phyloP scores from a whole-genome alignment of 495 filamentous ascomycete species.

The Tuber microsphaerosporum region DNA sequence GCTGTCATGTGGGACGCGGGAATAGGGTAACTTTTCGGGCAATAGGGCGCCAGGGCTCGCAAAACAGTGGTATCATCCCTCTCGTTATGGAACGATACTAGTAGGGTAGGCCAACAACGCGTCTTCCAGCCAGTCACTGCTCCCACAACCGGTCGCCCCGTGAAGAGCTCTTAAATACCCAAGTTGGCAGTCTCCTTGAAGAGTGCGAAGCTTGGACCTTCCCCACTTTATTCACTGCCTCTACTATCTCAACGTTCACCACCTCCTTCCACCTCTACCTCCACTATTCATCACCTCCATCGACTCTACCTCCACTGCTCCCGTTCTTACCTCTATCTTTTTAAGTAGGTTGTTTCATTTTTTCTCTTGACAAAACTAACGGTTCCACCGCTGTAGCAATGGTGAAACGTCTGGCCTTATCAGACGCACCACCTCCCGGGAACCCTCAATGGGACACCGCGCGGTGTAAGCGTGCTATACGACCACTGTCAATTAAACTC shows the following conservation, averaged over 20 bases:
- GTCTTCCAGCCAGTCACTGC: not conserved
- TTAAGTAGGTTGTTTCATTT: not conserved
- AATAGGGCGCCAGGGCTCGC: not conserved
- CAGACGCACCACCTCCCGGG: not conserved
- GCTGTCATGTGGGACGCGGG: not conserved
- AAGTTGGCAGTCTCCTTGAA: not conserved
- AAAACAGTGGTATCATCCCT: not conserved
- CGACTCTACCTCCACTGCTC: conserved; percentile 24
- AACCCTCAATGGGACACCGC: conserved; percentile 40
- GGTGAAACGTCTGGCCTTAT: not conserved
- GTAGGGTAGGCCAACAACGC: not conserved
- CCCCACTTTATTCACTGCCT: conserved; percentile 24
- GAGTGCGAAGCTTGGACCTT: not conserved
- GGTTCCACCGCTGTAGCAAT: not conserved
- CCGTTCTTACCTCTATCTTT: conserved; percentile 44
- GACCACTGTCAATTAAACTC: conserved; percentile 43
- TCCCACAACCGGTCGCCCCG: not conserved
- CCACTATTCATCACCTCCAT: conserved; percentile 27
- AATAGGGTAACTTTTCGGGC: not conserved
- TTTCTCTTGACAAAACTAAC: not conserved
- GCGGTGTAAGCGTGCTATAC: conserved; percentile 44
- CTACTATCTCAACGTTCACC: conserved; percentile 43
- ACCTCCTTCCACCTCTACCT: conserved; percentile 45
- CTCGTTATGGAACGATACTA: not conserved
- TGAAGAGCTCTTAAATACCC: not conserved